These are phyloP conservation scores for Sclerospora graminicola DNA, from an alignment of 352 stramenopile genomes.

Conservation along the genomic window DNA sequence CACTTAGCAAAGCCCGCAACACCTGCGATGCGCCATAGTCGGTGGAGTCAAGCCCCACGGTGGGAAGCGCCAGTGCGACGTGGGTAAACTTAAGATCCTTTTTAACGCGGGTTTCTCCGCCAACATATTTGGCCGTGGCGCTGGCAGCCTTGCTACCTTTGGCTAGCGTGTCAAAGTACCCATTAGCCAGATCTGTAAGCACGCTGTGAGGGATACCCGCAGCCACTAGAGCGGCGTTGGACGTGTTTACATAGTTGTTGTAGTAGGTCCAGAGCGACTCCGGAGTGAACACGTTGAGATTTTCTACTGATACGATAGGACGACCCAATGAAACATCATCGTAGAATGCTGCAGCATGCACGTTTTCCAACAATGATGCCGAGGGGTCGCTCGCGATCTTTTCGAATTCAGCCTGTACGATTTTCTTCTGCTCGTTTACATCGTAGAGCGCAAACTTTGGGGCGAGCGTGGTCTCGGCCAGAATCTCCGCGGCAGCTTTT, in stretches of 20 bases:
- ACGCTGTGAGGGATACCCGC: conserved; percentile 49
- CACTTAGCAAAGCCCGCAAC: conserved; percentile 48
- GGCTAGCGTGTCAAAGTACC: conserved; percentile 43
- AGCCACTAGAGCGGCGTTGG: conserved; percentile 48
- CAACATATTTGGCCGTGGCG: conserved; percentile 51
- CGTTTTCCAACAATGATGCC: conserved; percentile 38
- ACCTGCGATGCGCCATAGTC: conserved; percentile 51
- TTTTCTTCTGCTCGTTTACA: conserved; percentile 58
- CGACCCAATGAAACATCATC: conserved; percentile 64
- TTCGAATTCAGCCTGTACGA: conserved; percentile 47
- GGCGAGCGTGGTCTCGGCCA: conserved; percentile 69
- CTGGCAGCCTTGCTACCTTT: conserved; percentile 16
- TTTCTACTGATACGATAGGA: conserved; percentile 34
- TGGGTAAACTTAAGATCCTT: conserved; percentile 48
- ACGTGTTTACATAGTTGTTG: conserved; percentile 57
- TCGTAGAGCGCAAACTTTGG: conserved; percentile 75
- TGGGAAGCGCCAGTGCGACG: conserved; percentile 63
- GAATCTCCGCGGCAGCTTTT: conserved; percentile 52
- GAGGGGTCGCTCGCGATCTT: conserved; percentile 27
- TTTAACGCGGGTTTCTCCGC: conserved; percentile 71
- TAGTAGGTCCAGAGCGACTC: conserved; percentile 51
- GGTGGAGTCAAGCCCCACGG: conserved; percentile 29
- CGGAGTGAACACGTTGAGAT: conserved; percentile 36
- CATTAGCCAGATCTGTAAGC: conserved; percentile 53
- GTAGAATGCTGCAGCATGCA: conserved; percentile 78